phyloP scores from a whole-genome alignment of 768 basidiomycete genomes.

The Boletus huronensis region DNA sequence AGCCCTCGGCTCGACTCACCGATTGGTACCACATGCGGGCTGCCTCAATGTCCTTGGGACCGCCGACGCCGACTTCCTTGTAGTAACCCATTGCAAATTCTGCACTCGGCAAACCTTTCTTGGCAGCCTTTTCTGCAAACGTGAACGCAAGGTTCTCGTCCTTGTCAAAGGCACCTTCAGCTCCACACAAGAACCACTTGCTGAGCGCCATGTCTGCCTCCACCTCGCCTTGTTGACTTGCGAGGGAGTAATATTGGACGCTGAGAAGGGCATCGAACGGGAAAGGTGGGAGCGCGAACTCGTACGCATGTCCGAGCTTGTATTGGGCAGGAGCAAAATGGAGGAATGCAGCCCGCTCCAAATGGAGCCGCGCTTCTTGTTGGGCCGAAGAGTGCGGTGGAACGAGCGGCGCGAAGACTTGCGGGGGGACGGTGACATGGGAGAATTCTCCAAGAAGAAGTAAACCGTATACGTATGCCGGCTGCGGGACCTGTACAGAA shows the following conservation, averaged over 20 bases:
- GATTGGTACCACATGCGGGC: conserved; percentile 78
- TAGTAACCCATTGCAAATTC: conserved; percentile 98
- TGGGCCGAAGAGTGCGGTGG: conserved; percentile 45
- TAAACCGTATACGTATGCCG: conserved; percentile 86
- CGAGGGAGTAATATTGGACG: conserved; percentile 86
- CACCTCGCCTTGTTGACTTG: conserved; percentile 79
- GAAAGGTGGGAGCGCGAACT: conserved; percentile 83
- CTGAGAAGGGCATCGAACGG: conserved; percentile 84
- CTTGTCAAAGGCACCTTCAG: conserved; percentile 72
- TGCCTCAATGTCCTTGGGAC: conserved; percentile 53
- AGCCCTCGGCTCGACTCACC: conserved; percentile 33
- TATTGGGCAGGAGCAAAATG: conserved; percentile 85
- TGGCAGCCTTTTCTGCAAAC: conserved; percentile 86
- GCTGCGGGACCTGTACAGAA: conserved; percentile 75
- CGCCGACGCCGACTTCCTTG: conserved; percentile 87
- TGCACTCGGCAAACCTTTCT: conserved; percentile 71
- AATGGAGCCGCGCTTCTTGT: conserved; percentile 67
- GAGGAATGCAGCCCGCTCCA: conserved; percentile 84
- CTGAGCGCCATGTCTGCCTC: conserved; percentile 97
- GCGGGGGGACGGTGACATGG: conserved; percentile 50
- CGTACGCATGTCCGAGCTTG: conserved; percentile 90
- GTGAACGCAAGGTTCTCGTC: conserved; percentile 82
- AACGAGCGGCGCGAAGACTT: conserved; percentile 53
- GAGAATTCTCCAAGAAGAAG: conserved; percentile 82
- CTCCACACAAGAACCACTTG: conserved; percentile 97